Conservation (phyloP, 176 grass and related monocot species). For the Otatea glauca region DNA sequence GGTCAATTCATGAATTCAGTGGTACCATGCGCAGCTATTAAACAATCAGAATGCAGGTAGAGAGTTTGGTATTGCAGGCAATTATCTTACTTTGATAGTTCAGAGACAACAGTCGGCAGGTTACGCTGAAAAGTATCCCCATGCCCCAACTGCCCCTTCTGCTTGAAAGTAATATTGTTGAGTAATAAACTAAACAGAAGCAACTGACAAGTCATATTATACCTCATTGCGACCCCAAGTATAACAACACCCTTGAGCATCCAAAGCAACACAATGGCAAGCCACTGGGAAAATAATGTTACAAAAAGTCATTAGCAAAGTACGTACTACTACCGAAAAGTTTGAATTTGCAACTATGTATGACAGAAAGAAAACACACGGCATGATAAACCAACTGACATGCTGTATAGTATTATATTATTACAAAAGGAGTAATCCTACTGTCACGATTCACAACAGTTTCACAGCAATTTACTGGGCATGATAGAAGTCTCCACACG, state of each 20-base stretch:
- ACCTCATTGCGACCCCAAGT: constrained; percentile 99
- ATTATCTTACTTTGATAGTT: constrained; percentile 78
- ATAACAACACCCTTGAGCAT: constrained; percentile 84
- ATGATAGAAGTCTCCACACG: background rate
- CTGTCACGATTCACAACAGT: background rate
- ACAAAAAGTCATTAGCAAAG: constrained; percentile 32
- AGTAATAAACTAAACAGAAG: constrained; percentile 41
- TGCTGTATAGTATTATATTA: background rate
- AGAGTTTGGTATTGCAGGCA: background rate
- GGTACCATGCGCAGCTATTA: background rate
- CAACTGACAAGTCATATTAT: constrained; percentile 33
- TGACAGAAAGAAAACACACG: constrained; percentile 3
- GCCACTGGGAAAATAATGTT: constrained; percentile 58
- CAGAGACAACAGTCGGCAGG: constrained; percentile 79
- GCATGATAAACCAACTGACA: background rate
- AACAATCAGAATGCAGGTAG: constrained; percentile 15
- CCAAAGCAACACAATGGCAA: constrained; percentile 96
- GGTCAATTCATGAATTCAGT: constrained; percentile 11
- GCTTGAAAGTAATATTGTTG: constrained; percentile 48
- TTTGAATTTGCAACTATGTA: background rate
- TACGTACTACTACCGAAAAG: background rate
- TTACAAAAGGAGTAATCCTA: background rate
- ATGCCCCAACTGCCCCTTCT: constrained; percentile 98
- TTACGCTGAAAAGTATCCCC: constrained; percentile 80
- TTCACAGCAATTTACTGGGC: background rate